Conservation (phyloP, 2,329 filamentous ascomycete species). For the Fusarium pseudograminearum region DNA sequence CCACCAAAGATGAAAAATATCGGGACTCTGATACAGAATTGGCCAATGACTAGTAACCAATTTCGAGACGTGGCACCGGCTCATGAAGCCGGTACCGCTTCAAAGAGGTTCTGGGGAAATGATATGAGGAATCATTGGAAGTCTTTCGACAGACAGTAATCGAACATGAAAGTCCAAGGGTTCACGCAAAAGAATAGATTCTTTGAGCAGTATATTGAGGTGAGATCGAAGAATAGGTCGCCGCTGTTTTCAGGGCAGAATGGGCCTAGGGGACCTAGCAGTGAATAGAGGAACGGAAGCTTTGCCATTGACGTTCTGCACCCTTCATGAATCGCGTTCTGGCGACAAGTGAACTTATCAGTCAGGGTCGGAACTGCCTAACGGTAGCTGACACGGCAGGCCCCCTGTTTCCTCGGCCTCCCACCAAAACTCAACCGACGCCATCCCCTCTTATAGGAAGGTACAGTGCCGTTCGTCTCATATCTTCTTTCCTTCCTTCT, state of each 20-base stretch:
- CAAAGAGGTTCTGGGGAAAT: slow-evolving; percentile 25
- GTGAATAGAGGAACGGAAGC: slow-evolving; percentile 1
- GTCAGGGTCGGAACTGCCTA: slow-evolving; percentile 16
- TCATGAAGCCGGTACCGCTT: slow-evolving; percentile 29
- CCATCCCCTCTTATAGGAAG: slow-evolving; percentile 35
- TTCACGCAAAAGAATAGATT: background rate
- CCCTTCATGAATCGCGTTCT: slow-evolving; percentile 38
- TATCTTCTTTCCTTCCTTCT: background rate
- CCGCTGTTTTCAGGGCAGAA: background rate
- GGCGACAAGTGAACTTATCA: slow-evolving; percentile 20
- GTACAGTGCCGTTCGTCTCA: slow-evolving; percentile 16
- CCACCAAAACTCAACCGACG: slow-evolving; percentile 32
- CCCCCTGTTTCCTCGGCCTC: slow-evolving; percentile 29
- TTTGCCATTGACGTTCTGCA: slow-evolving; percentile 25
- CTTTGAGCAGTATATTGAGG: background rate
- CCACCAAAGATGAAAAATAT: slow-evolving; percentile 23
- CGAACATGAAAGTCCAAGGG: background rate
- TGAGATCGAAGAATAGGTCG: background rate
- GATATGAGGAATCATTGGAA: slow-evolving; percentile 25
- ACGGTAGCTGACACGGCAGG: slow-evolving; percentile 31
- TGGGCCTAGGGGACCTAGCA: background rate
- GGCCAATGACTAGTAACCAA: slow-evolving; percentile 38
- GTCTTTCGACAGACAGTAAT: background rate
- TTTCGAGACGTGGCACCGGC: slow-evolving; percentile 39
- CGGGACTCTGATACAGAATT: slow-evolving; percentile 19